phyloP scores from a whole-genome alignment of 306 rosid genomes.

The Neltuma alba region DNA sequence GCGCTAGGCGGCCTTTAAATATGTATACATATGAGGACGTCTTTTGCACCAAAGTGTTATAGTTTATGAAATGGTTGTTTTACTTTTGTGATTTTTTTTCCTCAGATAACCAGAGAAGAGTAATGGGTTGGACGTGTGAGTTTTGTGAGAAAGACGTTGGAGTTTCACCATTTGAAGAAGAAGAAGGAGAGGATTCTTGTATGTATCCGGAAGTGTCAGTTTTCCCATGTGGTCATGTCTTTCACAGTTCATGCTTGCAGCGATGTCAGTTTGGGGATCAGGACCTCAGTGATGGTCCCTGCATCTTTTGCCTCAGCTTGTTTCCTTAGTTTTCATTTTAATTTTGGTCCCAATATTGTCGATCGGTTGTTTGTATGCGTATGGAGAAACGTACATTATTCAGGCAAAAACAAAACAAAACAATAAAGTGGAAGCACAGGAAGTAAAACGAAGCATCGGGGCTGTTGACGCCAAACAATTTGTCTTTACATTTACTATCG shows the following conservation, averaged over 20 bases:
- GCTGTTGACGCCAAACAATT: too few relatives aligned
- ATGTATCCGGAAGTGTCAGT: background rate
- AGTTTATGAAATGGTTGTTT: background rate
- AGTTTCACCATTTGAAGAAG: background rate
- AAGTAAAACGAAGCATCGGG: too few relatives aligned
- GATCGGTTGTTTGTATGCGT: too few relatives aligned
- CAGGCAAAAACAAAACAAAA: too few relatives aligned
- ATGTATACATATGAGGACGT: too few relatives aligned
- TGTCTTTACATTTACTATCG: too few relatives aligned
- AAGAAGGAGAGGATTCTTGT: background rate
- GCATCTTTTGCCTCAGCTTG: background rate
- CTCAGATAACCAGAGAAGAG: background rate
- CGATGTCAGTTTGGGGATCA: background rate
- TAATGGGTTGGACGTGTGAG: background rate
- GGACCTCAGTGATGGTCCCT: background rate
- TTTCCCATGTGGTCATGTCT: conserved; percentile 27
- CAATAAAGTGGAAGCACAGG: too few relatives aligned
- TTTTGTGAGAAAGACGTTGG: conserved; percentile 9
- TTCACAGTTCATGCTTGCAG: conserved; percentile 19
- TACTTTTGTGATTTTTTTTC: background rate
- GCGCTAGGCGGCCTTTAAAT: too few relatives aligned
- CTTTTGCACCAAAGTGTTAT: background rate
- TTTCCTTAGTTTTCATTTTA: background rate
- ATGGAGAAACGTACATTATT: too few relatives aligned
- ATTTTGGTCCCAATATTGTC: too few relatives aligned